Base-by-base conservation (phyloP, 176 grass and related monocot species). In the Olyra latifolia region DNA sequence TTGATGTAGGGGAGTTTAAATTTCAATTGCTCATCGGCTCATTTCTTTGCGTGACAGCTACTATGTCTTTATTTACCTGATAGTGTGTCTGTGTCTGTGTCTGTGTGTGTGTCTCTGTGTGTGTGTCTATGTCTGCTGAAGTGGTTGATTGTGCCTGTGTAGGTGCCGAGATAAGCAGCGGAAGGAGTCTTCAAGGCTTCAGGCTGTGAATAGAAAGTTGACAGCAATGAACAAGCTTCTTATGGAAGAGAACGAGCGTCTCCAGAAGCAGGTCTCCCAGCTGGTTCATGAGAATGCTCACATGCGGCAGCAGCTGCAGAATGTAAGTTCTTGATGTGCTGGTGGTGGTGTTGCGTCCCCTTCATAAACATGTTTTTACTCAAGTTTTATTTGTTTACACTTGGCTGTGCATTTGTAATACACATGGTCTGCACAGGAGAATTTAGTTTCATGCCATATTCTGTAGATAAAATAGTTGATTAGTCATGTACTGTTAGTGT, bases 191-290 rank as follows among this genome's bases (percentile, higher is more conserved):
- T 99, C 93, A 16, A 85, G 93, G 43, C 93, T 99, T 24, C 92
- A 99, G 76, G 76, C 92, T 24, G 96, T 99, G 5, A 99, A 99
- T 67, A 90, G 88, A 76, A 99, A 99, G 76, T 50, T 99, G 71
- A 80, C 96, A 0, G 96, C 96, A 9, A 95, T 99, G 96, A 99
- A 99, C 39, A 99, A 91, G 79, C 96, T 99, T 52, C 82, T 99
- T 56, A 99, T 99, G 96, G 96, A 99, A 83, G 93, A 99, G 74
- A 99, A 99, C 4, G 96, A 99, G 32, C 86, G 96, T n/a, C 93
- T 99, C 44, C 96, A 99, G 84, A 99, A 95, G 70, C 90, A 99
- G 88, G 93, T 99, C 12, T 89, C 96, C 62, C 93, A 99, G 71
- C 77, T 99, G 41, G 96, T 99, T 81, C 86, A 93, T 55, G 96